Conservation (phyloP, 2,329 filamentous ascomycete species). For the Sporothrix brasiliensis region DNA sequence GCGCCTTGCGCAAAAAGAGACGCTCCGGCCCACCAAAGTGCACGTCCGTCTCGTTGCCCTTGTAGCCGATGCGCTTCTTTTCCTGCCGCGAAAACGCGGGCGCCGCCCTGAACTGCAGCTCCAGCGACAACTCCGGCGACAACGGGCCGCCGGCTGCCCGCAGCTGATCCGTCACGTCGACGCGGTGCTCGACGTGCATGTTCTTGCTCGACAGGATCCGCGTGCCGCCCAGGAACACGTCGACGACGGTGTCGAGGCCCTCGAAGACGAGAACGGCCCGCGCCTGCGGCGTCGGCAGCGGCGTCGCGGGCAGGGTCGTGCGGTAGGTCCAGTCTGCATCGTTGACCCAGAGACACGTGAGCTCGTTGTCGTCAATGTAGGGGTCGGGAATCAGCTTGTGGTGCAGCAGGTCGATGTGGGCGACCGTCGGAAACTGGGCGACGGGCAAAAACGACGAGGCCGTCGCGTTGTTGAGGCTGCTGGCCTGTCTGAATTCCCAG, state of each 20-base stretch:
- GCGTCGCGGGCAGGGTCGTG: slow-evolving; percentile 43
- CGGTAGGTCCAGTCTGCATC: slow-evolving; percentile 63
- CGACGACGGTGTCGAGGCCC: slow-evolving; percentile 66
- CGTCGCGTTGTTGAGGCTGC: not conserved
- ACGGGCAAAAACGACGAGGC: slow-evolving; percentile 3
- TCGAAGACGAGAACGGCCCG: slow-evolving; percentile 60
- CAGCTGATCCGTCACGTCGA: not conserved
- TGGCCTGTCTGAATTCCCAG: slow-evolving; percentile 1
- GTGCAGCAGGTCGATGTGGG: slow-evolving; percentile 46
- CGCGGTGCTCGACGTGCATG: not conserved
- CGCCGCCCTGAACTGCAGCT: slow-evolving; percentile 49
- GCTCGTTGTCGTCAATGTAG: slow-evolving; percentile 64
- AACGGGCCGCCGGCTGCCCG: not conserved
- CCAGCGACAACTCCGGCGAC: slow-evolving; percentile 2
- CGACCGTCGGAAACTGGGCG: slow-evolving; percentile 41
- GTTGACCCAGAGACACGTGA: slow-evolving; percentile 63
- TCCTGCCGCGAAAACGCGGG: slow-evolving; percentile 33
- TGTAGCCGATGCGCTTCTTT: slow-evolving; percentile 51
- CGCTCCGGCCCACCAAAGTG: slow-evolving; percentile 58
- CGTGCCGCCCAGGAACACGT: slow-evolving; percentile 45
- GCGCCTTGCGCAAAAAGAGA: slow-evolving; percentile 34
- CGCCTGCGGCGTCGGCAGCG: not conserved
- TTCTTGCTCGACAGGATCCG: not conserved
- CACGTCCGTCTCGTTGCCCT: slow-evolving; percentile 67
- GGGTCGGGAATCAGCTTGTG: slow-evolving; percentile 55